These are phyloP conservation scores for Paramecium primaurelia DNA, from an alignment of 73 alveolate genomes.

Conservation along the genomic window DNA sequence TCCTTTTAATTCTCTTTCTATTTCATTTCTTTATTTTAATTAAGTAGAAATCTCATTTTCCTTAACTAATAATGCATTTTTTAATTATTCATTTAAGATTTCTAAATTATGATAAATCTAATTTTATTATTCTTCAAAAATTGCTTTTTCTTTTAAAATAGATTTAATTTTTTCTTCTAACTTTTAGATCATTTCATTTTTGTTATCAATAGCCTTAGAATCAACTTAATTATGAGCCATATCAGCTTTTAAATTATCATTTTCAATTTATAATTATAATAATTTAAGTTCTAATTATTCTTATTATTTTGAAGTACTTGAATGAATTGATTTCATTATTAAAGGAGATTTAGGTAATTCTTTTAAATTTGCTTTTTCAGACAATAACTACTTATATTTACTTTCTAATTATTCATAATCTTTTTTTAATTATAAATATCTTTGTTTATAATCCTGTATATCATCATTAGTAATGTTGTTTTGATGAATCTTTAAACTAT, in stretches of 20 bases:
- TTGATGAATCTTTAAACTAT: neutral
- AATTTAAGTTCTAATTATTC: constrained; percentile 19
- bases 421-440: neutral
- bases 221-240: constrained; percentile 42
- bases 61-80: neutral
- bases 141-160: neutral
- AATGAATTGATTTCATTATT: neutral
- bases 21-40: neutral
- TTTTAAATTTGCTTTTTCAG: neutral
- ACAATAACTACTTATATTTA: neutral
- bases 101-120: constrained; percentile 1
- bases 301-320: neutral
- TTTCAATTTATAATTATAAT: constrained; percentile 12
- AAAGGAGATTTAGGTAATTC: constrained; percentile 2
- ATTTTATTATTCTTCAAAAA: neutral
- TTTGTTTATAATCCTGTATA: neutral
- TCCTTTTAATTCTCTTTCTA: constrained; percentile 15
- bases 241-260: constrained; percentile 40
- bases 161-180: constrained; percentile 22
- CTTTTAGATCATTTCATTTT: constrained; percentile 13
- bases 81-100: neutral
- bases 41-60: neutral
- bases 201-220: neutral
- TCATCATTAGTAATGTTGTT: neutral
- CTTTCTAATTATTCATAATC: neutral